Evolutionary conservation across 352 stramenopile species (phyloP).

Genomic region (Pythium vanterpoolii): DNA sequence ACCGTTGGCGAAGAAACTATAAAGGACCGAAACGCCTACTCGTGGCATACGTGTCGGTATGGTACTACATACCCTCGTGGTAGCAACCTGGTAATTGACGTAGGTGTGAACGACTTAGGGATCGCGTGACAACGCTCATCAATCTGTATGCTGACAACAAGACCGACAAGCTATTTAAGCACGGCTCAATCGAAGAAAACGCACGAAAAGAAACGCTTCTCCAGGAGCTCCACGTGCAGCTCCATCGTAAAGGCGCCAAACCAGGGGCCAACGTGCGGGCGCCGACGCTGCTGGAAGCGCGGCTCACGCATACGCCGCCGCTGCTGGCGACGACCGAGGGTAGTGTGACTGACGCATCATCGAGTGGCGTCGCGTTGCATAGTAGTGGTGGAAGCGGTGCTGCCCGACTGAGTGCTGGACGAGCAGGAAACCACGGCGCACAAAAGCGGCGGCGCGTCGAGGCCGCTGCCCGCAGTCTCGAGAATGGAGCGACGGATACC

Average conservation of each 20-base stretch:
- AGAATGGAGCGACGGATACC: slow-evolving; percentile 19
- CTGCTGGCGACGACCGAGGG: neutral
- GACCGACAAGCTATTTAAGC: slow-evolving; percentile 83
- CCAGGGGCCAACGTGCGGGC: slow-evolving; percentile 4
- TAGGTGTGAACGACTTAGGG: slow-evolving; percentile 26
- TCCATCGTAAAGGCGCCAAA: slow-evolving; percentile 52
- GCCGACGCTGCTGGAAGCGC: slow-evolving; percentile 13
- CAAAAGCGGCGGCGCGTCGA: slow-evolving; percentile 13
- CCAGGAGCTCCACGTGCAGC: slow-evolving; percentile 47
- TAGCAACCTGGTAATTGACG: neutral
- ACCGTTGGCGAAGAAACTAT: slow-evolving; percentile 54
- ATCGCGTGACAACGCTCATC: slow-evolving; percentile 73
- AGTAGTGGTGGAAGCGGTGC: too few species aligned
- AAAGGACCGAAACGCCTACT: slow-evolving; percentile 69
- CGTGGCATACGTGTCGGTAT: slow-evolving; percentile 81
- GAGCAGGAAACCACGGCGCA: neutral
- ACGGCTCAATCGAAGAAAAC: slow-evolving; percentile 68
- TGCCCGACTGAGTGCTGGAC: too few species aligned
- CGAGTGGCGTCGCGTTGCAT: too few species aligned
- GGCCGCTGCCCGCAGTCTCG: neutral
- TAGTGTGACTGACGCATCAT: neutral
- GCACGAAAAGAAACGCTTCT: slow-evolving; percentile 63
- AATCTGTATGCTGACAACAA: slow-evolving; percentile 79
- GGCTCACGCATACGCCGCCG: neutral
- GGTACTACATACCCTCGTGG: neutral